These are phyloP conservation scores for Zoysia matrella DNA, from an alignment of 202 grass and related monocot genomes.

Conservation along the genomic window DNA sequence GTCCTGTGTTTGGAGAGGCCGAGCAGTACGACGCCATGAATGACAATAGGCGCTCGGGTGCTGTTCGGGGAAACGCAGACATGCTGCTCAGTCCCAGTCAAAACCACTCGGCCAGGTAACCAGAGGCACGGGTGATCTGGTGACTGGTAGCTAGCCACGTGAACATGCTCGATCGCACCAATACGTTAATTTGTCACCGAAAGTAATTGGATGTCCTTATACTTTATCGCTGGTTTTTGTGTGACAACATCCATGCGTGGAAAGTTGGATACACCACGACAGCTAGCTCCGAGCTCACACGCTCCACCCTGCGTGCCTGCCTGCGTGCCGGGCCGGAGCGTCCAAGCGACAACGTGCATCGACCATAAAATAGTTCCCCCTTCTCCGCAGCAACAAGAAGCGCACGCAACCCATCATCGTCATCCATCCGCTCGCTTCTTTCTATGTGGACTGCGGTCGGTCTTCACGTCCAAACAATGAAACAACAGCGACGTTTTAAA, in stretches of 20 bases:
- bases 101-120: background rate
- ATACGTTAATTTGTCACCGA: background rate
- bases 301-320: no score
- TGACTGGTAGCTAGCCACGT: background rate
- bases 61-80: conserved; percentile 21
- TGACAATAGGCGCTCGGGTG: background rate
- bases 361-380: background rate
- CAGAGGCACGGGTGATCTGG: background rate
- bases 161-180: background rate
- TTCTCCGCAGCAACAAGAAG: background rate
- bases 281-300: no score
- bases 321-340: background rate
- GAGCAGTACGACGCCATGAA: conserved; percentile 18
- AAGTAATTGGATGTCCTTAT: no score
- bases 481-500: background rate
- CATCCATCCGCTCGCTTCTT: background rate
- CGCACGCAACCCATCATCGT: background rate
- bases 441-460: no score
- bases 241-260: no score
- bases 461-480: background rate
- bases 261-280: no score
- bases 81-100: conserved; percentile 17
- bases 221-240: no score
- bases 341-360: background rate
- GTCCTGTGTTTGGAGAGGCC: background rate